Evolutionary conservation across 306 rosid species (phyloP).

Genomic region (Comarum palustre): DNA sequence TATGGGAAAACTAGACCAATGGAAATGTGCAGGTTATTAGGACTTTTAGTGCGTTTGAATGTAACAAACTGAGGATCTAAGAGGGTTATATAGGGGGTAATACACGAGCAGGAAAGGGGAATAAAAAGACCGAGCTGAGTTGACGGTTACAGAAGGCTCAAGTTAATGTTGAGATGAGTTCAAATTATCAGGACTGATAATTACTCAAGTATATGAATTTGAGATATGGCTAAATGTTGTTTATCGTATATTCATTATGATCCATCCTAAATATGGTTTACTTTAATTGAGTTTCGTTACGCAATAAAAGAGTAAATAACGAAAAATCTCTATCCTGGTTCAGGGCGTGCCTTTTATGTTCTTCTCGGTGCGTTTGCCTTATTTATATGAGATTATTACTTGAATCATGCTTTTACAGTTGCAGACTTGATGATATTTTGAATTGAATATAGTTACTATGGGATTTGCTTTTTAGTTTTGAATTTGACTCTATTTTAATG

Average conservation of each 20-base stretch:
- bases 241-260: not conserved
- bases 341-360: not conserved
- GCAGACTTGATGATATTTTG: conserved; percentile 15
- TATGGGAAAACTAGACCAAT: not conserved
- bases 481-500: conserved; percentile 31
- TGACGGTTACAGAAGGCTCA: not conserved
- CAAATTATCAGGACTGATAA: not conserved
- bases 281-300: not conserved
- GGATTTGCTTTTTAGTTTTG: conserved; percentile 8
- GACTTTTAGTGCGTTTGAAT: not conserved
- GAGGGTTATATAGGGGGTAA: not conserved
- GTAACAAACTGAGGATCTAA: not conserved
- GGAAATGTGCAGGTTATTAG: not conserved
- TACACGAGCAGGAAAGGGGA: not conserved
- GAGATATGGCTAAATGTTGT: not conserved
- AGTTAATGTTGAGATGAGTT: not conserved
- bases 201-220: not conserved
- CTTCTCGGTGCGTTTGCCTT: conserved; percentile 10
- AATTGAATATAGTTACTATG: not conserved
- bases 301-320: not conserved
- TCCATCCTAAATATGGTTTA: not conserved
- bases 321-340: not conserved
- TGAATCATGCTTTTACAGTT: conserved; percentile 15
- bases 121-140: not conserved
- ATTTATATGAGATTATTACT: conserved; percentile 1